Percentiles rank a stretch among this genome's conserved stretches.
These are phyloP conservation scores for Eucalyptus camaldulensis DNA, from an alignment of 345 rosid genomes.

Conservation along the genomic window DNA sequence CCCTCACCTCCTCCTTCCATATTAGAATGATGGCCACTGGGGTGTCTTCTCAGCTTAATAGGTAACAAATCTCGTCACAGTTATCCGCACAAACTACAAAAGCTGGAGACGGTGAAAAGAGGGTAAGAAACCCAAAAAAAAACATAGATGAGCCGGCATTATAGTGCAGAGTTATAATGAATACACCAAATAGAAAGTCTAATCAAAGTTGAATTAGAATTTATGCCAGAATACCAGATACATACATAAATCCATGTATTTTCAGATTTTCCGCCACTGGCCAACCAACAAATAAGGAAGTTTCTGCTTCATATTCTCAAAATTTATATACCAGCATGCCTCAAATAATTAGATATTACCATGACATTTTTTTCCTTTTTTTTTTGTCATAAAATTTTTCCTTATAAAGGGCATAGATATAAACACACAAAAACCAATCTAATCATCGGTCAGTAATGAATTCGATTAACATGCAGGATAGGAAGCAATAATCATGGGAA, in stretches of 20 bases:
- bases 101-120: background rate
- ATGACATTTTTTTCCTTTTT: background rate
- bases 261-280: background rate
- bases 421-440: background rate
- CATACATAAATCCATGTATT: background rate
- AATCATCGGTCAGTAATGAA: background rate
- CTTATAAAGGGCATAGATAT: background rate
- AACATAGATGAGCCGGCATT: background rate
- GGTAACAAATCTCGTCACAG: background rate
- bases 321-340: background rate
- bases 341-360: background rate
- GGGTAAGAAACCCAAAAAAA: background rate
- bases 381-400: background rate
- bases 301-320: background rate
- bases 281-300: background rate
- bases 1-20: too few relatives aligned
- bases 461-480: background rate
- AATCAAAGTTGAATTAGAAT: background rate
- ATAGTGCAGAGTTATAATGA: background rate
- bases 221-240: background rate
- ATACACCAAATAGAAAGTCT: background rate
- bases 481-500: background rate
- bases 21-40: too few relatives aligned
- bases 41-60: background rate
- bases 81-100: background rate